These are phyloP conservation scores for Albifimbria verrucaria DNA, from an alignment of 2,329 filamentous ascomycete species.

Conservation along the genomic window DNA sequence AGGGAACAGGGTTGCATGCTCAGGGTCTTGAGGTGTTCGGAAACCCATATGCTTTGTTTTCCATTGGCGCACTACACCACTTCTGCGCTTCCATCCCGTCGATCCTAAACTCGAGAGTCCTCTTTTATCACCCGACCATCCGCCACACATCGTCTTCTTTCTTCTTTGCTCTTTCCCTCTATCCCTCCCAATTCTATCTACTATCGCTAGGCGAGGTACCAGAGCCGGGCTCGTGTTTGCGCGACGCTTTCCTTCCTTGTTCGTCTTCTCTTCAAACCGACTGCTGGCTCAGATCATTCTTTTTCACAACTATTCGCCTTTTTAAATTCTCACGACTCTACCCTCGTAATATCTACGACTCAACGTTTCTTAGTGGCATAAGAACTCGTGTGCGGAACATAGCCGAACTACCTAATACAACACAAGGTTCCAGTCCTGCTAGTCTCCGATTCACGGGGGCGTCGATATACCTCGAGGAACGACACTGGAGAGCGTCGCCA, in stretches of 20 bases:
- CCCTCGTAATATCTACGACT: slow-evolving; percentile 13
- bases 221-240: slow-evolving; percentile 9
- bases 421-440: too few relatives aligned
- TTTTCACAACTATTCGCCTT: slow-evolving; percentile 24
- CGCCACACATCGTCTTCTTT: slow-evolving; percentile 4
- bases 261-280: slow-evolving; percentile 15
- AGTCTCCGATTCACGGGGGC: not conserved
- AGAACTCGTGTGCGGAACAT: too few relatives aligned
- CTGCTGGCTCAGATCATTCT: slow-evolving; percentile 61
- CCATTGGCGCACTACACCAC: not conserved
- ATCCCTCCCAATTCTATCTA: slow-evolving; percentile 12
- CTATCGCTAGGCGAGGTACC: slow-evolving; percentile 16
- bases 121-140: slow-evolving; percentile 6
- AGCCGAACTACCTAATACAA: too few relatives aligned
- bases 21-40: not conserved
- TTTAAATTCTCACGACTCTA: not conserved
- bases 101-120: not conserved
- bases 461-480: slow-evolving; percentile 3
- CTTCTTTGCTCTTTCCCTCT: slow-evolving; percentile 3
- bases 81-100: not conserved
- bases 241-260: slow-evolving; percentile 16
- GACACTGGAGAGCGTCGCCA: not conserved
- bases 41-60: not conserved
- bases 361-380: too few relatives aligned
- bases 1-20: not conserved